Evolutionary conservation across 176 grass and related monocot genomes (phyloP), one percentile per base, ranked within the genome.

Genomic region (Tuctoria greenei): DNA sequence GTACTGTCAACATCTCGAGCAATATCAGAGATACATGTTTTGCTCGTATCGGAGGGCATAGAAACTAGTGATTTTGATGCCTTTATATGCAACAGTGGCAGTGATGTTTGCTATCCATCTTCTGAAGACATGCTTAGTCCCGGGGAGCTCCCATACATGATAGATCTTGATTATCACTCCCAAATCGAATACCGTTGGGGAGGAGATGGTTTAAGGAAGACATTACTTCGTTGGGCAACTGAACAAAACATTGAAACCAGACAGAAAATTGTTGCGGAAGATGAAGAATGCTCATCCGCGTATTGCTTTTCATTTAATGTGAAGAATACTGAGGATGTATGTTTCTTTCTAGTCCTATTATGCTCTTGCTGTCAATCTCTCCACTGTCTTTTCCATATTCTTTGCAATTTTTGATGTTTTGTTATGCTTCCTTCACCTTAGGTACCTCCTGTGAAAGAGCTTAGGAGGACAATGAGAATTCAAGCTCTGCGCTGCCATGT

Each of bases 111-210:
- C 64, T 96, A 92, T 74, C 86, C 93, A 61, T 89, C 66, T 69
- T 85, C 84, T 42, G 93, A 96, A 56, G 86, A 92, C 80, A 83
- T 89, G 51, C 74, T 89, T 83, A 80, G 74, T 82, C 78, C 84
- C 77, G 74, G 66, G 49, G 89, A 96, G 82, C 84, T 89, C 64
- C 93, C 86, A 70, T 96, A 83, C 72, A 86, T 83, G 59, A 71
- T 83, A 31, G 93, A 96, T 82, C 76, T 80, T 66, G 89, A 96
- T 82, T 96, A 96, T 83, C 84, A 86, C 67, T 92, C 89, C 73
- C 93, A 96, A 79, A 96, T 92, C 66, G 84, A 96, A 83, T 96
- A 96, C 69, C 80, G 86, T 35, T 96, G 93, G 93, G 93, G 89
- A 47, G 86, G 93, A 69, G 93, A 90, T 85, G 93, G 86, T 56